These are phyloP conservation scores for Oenanthe javanica DNA, from an alignment of 140 eudicot genomes.

Conservation along the genomic window DNA sequence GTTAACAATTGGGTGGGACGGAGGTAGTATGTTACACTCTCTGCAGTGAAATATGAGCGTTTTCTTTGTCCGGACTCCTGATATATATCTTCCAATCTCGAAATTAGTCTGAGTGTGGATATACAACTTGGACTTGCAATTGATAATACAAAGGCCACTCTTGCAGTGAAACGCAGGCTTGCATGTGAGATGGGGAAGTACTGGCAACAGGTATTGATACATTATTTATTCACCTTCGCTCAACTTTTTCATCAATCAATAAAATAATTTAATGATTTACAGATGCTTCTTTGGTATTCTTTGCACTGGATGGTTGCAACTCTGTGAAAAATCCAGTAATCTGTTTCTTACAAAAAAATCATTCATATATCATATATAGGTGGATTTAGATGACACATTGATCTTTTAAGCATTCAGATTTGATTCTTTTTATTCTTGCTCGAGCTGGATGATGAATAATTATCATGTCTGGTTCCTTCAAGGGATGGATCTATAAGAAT, in stretches of 20 bases:
- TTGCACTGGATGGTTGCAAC: no score
- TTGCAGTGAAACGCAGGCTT: constrained; percentile 95
- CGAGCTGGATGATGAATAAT: no score
- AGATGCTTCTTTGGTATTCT: not conserved
- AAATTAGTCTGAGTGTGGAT: constrained; percentile 63
- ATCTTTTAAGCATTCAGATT: no score
- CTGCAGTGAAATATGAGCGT: not conserved
- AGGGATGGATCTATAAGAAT: no score
- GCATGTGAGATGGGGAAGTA: constrained; percentile 98
- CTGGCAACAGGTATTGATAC: constrained; percentile 83
- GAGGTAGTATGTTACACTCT: not conserved
- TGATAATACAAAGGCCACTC: constrained; percentile 92
- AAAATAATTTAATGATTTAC: not conserved
- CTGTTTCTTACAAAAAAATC: no score
- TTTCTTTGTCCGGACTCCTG: not conserved
- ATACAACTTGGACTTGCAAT: constrained; percentile 97
- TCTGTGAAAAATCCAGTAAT: no score
- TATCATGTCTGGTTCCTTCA: no score
- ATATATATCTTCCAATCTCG: not conserved
- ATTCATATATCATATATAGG: no score
- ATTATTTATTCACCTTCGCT: constrained; percentile 3
- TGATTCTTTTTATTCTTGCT: no score
- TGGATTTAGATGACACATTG: no score
- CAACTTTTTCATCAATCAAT: not conserved
- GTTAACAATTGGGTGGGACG: no score